phyloP scores from a whole-genome alignment of 1,284 basidiomycete genomes.

The Apiotrichum brassicae region DNA sequence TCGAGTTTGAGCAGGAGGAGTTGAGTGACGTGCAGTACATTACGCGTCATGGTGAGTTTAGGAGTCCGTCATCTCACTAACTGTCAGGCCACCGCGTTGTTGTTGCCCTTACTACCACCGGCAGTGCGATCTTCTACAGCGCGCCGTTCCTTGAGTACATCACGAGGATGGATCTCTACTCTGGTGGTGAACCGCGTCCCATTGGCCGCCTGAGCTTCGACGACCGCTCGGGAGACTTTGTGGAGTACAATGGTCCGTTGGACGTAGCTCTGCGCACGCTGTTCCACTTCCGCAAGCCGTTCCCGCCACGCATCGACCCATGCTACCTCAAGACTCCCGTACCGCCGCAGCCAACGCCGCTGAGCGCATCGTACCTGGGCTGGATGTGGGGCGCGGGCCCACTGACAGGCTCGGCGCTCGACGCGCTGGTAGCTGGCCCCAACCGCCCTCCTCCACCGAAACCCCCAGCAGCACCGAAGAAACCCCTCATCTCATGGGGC shows the following conservation, averaged over 20 bases:
- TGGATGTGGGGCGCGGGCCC: conserved; percentile 48
- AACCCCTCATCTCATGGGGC: conserved; percentile 43
- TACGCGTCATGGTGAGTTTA: conserved; percentile 54
- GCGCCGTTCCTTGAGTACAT: conserved; percentile 54
- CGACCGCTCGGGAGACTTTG: conserved; percentile 45
- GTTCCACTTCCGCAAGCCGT: conserved; percentile 47
- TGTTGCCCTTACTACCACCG: conserved; percentile 57
- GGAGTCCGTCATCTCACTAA: neutral
- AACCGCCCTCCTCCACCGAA: conserved; percentile 32
- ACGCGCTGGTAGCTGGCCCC: conserved; percentile 43
- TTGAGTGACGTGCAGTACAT: conserved; percentile 55
- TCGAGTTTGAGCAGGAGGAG: conserved; percentile 53
- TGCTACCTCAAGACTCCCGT: conserved; percentile 29
- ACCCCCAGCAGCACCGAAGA: conserved; percentile 28
- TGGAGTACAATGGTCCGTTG: conserved; percentile 40
- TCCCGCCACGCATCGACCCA: conserved; percentile 41
- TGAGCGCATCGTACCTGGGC: conserved; percentile 28
- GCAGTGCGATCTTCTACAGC: conserved; percentile 59
- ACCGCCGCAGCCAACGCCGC: conserved; percentile 39
- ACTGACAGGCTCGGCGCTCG: conserved; percentile 42
- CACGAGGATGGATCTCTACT: conserved; percentile 37
- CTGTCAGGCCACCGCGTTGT: conserved; percentile 51
- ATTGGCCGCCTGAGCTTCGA: conserved; percentile 42
- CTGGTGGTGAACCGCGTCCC: conserved; percentile 25
- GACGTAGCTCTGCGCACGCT: conserved; percentile 46